A percentile compares a stretch with the other conserved stretches of the same genome.
Conservation (phyloP, 2,329 filamentous ascomycete genomes). For the Hypomyces rosellus region DNA sequence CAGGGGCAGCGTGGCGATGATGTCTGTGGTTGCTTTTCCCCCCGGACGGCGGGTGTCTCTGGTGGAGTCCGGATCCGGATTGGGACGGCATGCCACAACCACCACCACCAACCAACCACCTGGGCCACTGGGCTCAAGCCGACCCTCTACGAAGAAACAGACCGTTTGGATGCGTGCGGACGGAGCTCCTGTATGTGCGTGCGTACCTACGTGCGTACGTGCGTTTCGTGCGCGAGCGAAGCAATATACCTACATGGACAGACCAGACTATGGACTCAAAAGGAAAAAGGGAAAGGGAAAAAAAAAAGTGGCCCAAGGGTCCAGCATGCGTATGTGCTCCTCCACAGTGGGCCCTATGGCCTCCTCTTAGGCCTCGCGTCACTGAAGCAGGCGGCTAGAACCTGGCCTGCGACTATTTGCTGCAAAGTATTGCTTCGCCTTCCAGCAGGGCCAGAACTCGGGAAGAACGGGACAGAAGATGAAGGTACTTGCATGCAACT, state of each 20-base stretch:
- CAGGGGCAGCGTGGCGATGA: conserved; percentile 21
- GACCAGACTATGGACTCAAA: background rate
- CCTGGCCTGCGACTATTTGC: background rate
- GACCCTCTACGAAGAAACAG: conserved; percentile 1
- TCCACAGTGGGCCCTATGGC: too few species aligned
- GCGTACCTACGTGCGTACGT: background rate
- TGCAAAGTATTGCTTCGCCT: background rate
- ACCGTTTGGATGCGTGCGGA: background rate
- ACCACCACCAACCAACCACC: conserved; percentile 11
- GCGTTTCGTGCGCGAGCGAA: too few species aligned
- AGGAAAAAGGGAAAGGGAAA: too few species aligned
- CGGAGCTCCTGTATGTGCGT: background rate
- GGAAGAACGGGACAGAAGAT: background rate
- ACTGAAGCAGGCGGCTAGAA: background rate
- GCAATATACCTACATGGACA: background rate
- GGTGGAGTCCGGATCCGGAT: conserved; percentile 31
- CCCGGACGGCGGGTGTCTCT: conserved; percentile 21
- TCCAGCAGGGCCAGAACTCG: background rate
- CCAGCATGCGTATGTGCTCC: background rate
- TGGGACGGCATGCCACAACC: conserved; percentile 11
- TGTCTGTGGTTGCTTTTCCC: conserved; percentile 27
- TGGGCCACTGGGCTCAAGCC: background rate
- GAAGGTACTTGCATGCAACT: too few species aligned
- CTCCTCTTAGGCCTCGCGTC: background rate
- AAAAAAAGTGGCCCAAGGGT: conserved; percentile 1